Conservation (phyloP, 169 alveolate genomes). For the Fabrea salina region DNA sequence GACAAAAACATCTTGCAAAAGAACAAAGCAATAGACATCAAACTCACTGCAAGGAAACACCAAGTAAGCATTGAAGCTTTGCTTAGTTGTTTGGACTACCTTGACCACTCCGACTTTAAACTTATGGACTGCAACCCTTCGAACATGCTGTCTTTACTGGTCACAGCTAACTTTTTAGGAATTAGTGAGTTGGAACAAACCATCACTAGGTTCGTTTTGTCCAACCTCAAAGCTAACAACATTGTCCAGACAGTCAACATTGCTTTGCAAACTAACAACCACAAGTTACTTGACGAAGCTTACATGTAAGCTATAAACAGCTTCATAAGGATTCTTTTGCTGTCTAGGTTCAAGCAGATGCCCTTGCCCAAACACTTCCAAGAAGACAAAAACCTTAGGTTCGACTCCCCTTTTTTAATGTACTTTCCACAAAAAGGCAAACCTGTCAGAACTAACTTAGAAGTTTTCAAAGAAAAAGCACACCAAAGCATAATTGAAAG, state of each 20-base stretch:
- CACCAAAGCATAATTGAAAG: not conserved
- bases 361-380: not conserved
- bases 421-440: not conserved
- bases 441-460: not conserved
- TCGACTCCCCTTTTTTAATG: not conserved
- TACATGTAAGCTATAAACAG: not conserved
- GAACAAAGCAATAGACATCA: conserved; percentile 28
- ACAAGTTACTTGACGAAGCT: not conserved
- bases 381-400: not conserved
- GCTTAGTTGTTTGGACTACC: conserved; percentile 9
- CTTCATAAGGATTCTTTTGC: not conserved
- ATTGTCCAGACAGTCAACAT: not conserved
- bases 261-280: not conserved
- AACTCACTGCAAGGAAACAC: conserved; percentile 25
- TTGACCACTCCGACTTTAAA: conserved; percentile 17
- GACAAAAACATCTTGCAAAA: not conserved
- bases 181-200: not conserved
- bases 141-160: conserved; percentile 23
- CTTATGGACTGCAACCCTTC: not conserved
- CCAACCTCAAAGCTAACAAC: not conserved
- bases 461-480: conserved; percentile 24
- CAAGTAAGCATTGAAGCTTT: conserved; percentile 29
- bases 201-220: not conserved
- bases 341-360: conserved; percentile 7
- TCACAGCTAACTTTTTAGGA: conserved; percentile 27